Evolutionary conservation across 2,329 filamentous ascomycete genomes (phyloP).

Genomic region (Diaporthe citriasiana): DNA sequence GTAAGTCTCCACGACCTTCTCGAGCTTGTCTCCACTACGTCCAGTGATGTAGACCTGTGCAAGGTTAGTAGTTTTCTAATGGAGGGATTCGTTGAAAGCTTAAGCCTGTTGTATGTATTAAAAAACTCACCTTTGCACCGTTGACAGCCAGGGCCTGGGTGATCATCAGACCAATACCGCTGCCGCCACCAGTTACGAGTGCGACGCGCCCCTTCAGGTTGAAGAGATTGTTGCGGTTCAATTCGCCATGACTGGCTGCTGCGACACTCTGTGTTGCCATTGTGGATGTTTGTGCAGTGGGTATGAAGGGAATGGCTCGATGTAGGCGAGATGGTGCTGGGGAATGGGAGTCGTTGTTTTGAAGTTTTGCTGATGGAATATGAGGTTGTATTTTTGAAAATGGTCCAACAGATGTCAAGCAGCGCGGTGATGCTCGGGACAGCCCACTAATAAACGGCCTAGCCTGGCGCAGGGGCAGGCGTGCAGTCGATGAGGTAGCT

Average conservation of each 20-base stretch:
- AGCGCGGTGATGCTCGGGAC: neutral
- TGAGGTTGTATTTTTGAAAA: neutral
- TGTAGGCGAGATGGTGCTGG: neutral
- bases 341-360: no score
- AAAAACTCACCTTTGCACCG: slow-evolving; percentile 36
- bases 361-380: neutral
- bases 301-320: neutral
- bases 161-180: slow-evolving; percentile 53
- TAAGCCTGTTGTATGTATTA: no score
- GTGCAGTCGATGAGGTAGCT: slow-evolving; percentile 28
- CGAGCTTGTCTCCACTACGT: slow-evolving; percentile 73
- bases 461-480: neutral
- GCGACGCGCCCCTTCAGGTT: slow-evolving; percentile 59
- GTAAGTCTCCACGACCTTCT: slow-evolving; percentile 70
- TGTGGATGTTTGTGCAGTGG: slow-evolving; percentile 36
- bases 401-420: neutral
- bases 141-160: slow-evolving; percentile 47
- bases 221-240: slow-evolving; percentile 63
- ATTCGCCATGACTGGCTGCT: slow-evolving; percentile 48
- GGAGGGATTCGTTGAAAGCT: neutral
- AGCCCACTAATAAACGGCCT: neutral
- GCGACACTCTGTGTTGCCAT: slow-evolving; percentile 50
- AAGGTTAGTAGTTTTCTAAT: slow-evolving; percentile 55
- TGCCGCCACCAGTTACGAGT: slow-evolving; percentile 57
- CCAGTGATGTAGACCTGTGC: slow-evolving; percentile 76